phyloP scores from a whole-genome alignment of 176 grass and related monocot species.

The Secale cereale region DNA sequence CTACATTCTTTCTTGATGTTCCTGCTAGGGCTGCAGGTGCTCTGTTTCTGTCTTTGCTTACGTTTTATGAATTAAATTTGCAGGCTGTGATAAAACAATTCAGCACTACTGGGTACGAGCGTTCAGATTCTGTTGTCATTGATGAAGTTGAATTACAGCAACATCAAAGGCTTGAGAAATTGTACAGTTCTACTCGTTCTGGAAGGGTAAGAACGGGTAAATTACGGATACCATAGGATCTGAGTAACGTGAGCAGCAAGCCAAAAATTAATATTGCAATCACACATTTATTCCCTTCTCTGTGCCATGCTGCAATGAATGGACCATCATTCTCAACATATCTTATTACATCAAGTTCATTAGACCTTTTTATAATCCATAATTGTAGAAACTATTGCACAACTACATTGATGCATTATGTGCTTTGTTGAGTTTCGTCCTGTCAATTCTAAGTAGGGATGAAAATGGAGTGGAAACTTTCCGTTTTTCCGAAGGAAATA shows the following conservation, averaged over 20 bases:
- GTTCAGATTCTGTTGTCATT: constrained; percentile 79
- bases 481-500: too few species aligned
- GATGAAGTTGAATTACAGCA: constrained; percentile 92
- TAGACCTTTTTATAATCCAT: not conserved
- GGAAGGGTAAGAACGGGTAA: constrained; percentile 69
- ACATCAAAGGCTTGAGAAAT: constrained; percentile 91
- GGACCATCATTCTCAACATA: not conserved
- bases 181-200: constrained; percentile 92
- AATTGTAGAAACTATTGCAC: not conserved
- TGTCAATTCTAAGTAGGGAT: constrained; percentile 17
- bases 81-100: constrained; percentile 99
- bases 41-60: constrained; percentile 24
- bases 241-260: constrained; percentile 1
- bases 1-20: not conserved
- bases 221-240: not conserved
- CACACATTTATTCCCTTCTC: not conserved
- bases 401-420: not conserved
- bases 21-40: not conserved
- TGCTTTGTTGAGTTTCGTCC: constrained; percentile 1
- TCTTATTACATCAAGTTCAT: constrained; percentile 9
- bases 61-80: constrained; percentile 25
- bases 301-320: constrained; percentile 3
- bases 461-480: too few species aligned
- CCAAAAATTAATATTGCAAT: not conserved
- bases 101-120: constrained; percentile 75